A percentile compares a stretch with the other conserved stretches of the same genome.
phyloP scores from a whole-genome alignment of 805 yeast species.

The Myxozyma monticola region DNA sequence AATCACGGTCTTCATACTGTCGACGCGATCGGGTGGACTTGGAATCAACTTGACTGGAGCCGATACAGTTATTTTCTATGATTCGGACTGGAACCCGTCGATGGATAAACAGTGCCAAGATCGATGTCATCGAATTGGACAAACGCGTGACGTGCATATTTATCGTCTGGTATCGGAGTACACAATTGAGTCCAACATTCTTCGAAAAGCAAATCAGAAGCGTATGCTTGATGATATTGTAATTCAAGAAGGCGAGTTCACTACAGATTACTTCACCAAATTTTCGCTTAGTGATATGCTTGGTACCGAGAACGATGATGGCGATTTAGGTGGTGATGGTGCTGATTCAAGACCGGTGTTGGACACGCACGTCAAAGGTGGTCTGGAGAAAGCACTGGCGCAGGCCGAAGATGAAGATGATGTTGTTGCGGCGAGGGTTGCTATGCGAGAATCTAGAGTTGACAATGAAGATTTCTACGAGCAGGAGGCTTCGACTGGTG shows the following conservation, averaged over 20 bases:
- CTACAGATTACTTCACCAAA: slow-evolving; percentile 92
- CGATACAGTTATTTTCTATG: slow-evolving; percentile 96
- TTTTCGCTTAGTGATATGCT: slow-evolving; percentile 82
- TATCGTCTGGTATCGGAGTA: slow-evolving; percentile 94
- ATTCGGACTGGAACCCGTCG: slow-evolving; percentile 99
- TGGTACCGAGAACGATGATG: slow-evolving; percentile 44
- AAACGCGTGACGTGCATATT: slow-evolving; percentile 95
- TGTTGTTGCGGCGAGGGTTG: slow-evolving; percentile 78
- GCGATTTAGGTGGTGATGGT: slow-evolving; percentile 18
- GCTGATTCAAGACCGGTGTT: slow-evolving; percentile 27
- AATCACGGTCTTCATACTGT: slow-evolving; percentile 69
- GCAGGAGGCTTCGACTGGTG: neutral
- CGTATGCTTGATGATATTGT: slow-evolving; percentile 74
- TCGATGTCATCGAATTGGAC: slow-evolving; percentile 98
- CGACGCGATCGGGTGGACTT: slow-evolving; percentile 96
- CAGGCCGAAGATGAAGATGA: slow-evolving; percentile 90
- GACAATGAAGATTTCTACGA: slow-evolving; percentile 76
- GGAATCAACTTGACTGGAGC: slow-evolving; percentile 99
- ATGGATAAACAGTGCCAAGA: slow-evolving; percentile 99
- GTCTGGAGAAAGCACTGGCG: slow-evolving; percentile 64
- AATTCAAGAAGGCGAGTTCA: slow-evolving; percentile 96
- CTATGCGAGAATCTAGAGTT: slow-evolving; percentile 78
- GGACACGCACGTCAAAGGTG: slow-evolving; percentile 28
- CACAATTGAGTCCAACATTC: slow-evolving; percentile 92
- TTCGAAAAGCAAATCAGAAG: slow-evolving; percentile 79